Evolutionary conservation across 2,329 filamentous ascomycete species (phyloP), one percentile per base, ranked within the genome.

Genomic region (Colletotrichum sp.): DNA sequence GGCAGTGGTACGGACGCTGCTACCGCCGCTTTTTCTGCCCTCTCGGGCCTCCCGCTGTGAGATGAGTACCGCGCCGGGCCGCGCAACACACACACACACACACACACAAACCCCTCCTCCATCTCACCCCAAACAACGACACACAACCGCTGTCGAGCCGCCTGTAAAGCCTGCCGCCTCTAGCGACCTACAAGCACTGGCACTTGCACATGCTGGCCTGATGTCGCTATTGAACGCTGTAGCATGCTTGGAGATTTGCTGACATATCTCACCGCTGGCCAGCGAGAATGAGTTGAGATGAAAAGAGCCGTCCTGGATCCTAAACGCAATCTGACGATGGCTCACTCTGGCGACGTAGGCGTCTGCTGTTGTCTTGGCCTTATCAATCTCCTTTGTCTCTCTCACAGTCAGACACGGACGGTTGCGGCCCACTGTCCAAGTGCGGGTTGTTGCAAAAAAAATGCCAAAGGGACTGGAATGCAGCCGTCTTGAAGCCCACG

Each of bases 341-440:
- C 70, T 60, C 15, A 52, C 36, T 24, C 21, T 62, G 34, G 26
- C 30, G 32, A 60, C 24, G 70, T 76, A 52, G 65, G 63, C 74
- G 16, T 39, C 60, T 68, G 26, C 39, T 36, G 63, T 30, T 74
- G 73, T 69, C 64, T 73, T 73, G 66, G 49, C 63, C 44, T 36
- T 60, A 59, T 76, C 64, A 76, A 69, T 67, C 70, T 60, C 65
- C 70, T 73, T 74, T 74, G 71, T 73, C 49, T 74, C 65, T 76
- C 28, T 59, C 55, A 10, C 63, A 18, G 52, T 72, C 57, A 72
- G 73, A 68, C 69, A 73, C 10, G 49, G 59, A 68, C 64, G 74
- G 49, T 68, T 64, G 59, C 70, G 59, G 74, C n/a, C 28, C 18
- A 55, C 52, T 44, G 21, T 36, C 36, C 57, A 68, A 21, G 26